These are phyloP conservation scores for Prunus campanulata DNA, from an alignment of 306 rosid genomes.

Conservation along the genomic window DNA sequence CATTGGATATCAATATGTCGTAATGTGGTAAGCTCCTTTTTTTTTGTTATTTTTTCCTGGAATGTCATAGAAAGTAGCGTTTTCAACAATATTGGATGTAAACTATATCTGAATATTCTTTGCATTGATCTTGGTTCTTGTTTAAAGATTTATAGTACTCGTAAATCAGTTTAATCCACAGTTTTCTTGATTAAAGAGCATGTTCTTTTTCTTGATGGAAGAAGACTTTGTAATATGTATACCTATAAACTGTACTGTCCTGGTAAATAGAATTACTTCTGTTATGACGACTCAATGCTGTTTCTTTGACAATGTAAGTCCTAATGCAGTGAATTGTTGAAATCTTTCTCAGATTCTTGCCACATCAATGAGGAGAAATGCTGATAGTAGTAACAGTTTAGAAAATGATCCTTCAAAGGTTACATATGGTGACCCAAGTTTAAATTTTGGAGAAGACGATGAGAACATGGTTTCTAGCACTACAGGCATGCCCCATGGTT, in stretches of 20 bases:
- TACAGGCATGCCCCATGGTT: slow-evolving; percentile 31
- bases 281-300: not conserved
- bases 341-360: slow-evolving; percentile 75
- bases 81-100: not conserved
- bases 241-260: not conserved
- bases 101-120: not conserved
- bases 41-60: not conserved
- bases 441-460: slow-evolving; percentile 60
- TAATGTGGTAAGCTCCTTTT: slow-evolving; percentile 63
- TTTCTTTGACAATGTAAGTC: not conserved
- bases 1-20: slow-evolving; percentile 93
- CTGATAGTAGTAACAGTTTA: slow-evolving; percentile 37
- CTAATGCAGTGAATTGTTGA: slow-evolving; percentile 22
- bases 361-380: slow-evolving; percentile 52
- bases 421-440: slow-evolving; percentile 53
- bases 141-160: not conserved
- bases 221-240: not conserved
- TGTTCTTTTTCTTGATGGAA: not conserved
- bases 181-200: not conserved
- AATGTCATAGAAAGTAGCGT: not conserved
- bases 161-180: not conserved
- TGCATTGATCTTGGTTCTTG: not conserved
- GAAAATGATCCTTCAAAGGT: slow-evolving; percentile 50
- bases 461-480: slow-evolving; percentile 89
- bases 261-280: not conserved